Evolutionary conservation across 2,329 filamentous ascomycete species (phyloP), one percentile per base, ranked within the genome.

Genomic region (Elsinoe perseae): DNA sequence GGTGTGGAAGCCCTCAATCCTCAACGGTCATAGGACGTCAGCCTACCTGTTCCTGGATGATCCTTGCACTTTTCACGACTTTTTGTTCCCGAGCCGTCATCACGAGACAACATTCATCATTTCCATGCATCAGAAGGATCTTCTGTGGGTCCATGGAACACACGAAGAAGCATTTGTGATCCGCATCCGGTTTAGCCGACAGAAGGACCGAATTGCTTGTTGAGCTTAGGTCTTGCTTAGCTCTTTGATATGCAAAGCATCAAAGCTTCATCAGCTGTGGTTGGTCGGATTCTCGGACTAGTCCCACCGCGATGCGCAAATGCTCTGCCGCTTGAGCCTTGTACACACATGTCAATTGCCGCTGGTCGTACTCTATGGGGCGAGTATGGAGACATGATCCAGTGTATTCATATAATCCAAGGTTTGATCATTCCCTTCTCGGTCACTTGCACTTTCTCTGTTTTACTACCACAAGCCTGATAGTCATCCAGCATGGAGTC

Each of bases 181-280:
- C 38, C 21, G 16, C 16, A 43, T 43, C 38, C 38, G 38, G 38
- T 5, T 43, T 43, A 43, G 38, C 38, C 38, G 38, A 23, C 6
- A 43, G 12, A 43, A 43, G 38, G 38, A 20, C 38, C 38, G 38
- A 43, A 43, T 43, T 43, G 38, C 38, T 43, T 43, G 38, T 43
- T 43, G 38, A 43, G 16, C 16, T 23, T 9, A 21, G 38, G 8
- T 43, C 38, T 7, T 10, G 16, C 38, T 43, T 43, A 43, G 38
- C 38, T 18, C 21, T 43, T 43, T 43, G 38, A 43, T 43, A 43
- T 43, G 38, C 38, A 43, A 43, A 43, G 16, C 16, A 20, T 43
- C 16, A 43, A 5, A 7, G 12, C 5, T 7, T 43, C 38, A 20
- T 43, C 16, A 43, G 16, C 16, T 43, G 21, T 43, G 38, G 38